A percentile compares a stretch with the other conserved stretches of the same genome.
phyloP scores from a whole-genome alignment of 176 grass and related monocot species.

The Lolium multiflorum region DNA sequence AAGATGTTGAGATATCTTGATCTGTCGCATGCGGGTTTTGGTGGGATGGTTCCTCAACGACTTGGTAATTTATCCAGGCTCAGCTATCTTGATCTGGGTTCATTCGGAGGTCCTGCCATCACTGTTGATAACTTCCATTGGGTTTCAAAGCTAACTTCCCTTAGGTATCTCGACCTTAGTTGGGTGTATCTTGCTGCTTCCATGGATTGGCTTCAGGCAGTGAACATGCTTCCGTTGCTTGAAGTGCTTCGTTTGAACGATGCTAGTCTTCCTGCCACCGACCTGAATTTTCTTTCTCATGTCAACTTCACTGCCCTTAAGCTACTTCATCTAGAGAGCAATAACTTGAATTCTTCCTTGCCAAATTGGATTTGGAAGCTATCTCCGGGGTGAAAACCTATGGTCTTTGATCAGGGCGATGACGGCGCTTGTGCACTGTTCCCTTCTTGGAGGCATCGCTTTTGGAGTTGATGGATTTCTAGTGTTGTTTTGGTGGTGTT shows the following conservation, averaged over 20 bases:
- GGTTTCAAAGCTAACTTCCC: constrained; percentile 37
- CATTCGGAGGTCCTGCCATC: not conserved
- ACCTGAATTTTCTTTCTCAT: constrained; percentile 25
- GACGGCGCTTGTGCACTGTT: no score
- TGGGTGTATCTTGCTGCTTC: constrained; percentile 17
- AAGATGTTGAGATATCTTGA: constrained; percentile 47
- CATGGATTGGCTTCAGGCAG: constrained; percentile 40
- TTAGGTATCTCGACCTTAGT: constrained; percentile 49
- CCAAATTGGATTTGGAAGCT: constrained; percentile 51
- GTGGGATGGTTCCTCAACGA: constrained; percentile 20
- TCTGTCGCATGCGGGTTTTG: constrained; percentile 20
- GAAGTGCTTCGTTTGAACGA: constrained; percentile 36
- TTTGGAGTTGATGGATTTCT: no score
- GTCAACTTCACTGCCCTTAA: constrained; percentile 38
- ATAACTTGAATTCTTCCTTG: constrained; percentile 21
- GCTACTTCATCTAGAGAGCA: constrained; percentile 28
- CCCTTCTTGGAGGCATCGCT: no score
- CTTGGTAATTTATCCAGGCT: constrained; percentile 60
- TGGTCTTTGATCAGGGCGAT: no score
- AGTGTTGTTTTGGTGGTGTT: no score
- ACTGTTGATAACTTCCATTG: not conserved
- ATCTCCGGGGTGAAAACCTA: no score
- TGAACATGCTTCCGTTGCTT: constrained; percentile 47
- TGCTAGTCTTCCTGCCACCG: constrained; percentile 22
- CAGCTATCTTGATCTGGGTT: constrained; percentile 26